Evolutionary conservation across 768 basidiomycete species (phyloP).

Genomic region (Trametopsis cervina): DNA sequence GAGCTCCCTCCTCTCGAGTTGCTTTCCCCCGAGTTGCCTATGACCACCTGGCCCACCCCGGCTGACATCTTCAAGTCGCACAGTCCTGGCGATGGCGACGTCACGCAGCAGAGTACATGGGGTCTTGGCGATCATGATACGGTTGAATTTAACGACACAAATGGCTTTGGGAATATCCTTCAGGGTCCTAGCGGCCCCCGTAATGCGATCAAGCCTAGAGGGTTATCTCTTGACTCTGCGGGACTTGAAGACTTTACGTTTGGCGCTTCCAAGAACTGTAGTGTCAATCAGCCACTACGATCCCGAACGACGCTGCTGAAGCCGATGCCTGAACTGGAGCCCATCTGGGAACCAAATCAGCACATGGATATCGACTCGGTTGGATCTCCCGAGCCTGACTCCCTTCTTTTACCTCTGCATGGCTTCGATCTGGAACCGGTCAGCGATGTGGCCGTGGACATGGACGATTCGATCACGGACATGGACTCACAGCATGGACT

Average conservation of each 20-base stretch:
- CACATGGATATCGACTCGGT: constrained; percentile 3
- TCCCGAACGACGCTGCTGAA: constrained; percentile 1
- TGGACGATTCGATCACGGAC: background rate
- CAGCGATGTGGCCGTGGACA: background rate
- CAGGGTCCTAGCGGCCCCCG: background rate
- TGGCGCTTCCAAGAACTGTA: background rate
- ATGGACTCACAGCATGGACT: background rate
- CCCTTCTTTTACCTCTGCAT: background rate
- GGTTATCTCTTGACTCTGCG: constrained; percentile 6
- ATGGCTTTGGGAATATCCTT: background rate
- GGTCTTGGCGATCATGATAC: background rate
- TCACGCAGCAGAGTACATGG: background rate
- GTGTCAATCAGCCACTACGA: background rate
- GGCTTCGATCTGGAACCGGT: background rate
- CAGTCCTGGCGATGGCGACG: background rate
- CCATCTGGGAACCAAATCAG: constrained; percentile 1
- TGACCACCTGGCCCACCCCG: background rate
- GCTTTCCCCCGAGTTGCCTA: constrained; percentile 1
- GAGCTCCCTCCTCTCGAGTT: background rate
- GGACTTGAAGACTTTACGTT: background rate
- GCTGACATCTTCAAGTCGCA: background rate
- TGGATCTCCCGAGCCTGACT: background rate
- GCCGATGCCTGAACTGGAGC: constrained; percentile 2
- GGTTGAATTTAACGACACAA: background rate
- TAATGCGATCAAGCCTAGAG: constrained; percentile 1